Base-by-base conservation (phyloP, 768 basidiomycete species). In the Aureoboletus auriporus region DNA sequence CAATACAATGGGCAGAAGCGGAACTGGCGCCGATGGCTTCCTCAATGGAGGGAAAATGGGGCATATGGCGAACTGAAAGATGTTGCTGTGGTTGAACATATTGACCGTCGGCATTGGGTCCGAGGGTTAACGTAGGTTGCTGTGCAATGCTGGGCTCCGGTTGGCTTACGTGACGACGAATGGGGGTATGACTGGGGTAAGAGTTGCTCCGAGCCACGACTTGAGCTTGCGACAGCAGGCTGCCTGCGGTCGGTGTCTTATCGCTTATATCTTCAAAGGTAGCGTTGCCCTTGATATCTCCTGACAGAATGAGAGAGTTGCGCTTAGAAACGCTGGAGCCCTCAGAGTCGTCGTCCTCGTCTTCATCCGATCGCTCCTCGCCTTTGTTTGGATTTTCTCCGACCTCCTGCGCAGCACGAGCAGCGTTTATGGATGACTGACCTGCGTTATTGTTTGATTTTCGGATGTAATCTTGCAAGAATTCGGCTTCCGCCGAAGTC, bases 401-500 rank as follows among this genome's bases (percentile, higher is more conserved):
- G 39, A 83, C 81, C 57, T 87, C 87, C 52, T 82, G 81, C 9
- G 84, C 83, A 36, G 78, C 70, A 37, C 86, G 84, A 34, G 82
- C 81, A n/a, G 85, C 83, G 54, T 85, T 87, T 54, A 83, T 76
- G 28, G 86, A 84, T 44, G 79, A 74, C 64, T 89, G 86, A 7
- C 80, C 86, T 7, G 89, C 85, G 57, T 76, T 85, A 65, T 91
- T 91, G 71, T 93, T 93, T 5, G 90, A 88, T 65, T 89, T 90
- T 59, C 89, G 87, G 55, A 92, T 88, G 68, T 91, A 93, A 57
- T 92, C 90, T 64, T 92, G 90, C 23, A 93, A 78, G 78, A 89
- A 93, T 69, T 93, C 90, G 54, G 89, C 89, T 73, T 93, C 90
- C 33, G 89, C 83, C 54, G 88, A 82, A 29, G 89, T 92, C n/a